Percentiles rank a stretch among this genome's conserved stretches.
phyloP scores from a whole-genome alignment of 257 asterid genomes.

The Striga asiatica region DNA sequence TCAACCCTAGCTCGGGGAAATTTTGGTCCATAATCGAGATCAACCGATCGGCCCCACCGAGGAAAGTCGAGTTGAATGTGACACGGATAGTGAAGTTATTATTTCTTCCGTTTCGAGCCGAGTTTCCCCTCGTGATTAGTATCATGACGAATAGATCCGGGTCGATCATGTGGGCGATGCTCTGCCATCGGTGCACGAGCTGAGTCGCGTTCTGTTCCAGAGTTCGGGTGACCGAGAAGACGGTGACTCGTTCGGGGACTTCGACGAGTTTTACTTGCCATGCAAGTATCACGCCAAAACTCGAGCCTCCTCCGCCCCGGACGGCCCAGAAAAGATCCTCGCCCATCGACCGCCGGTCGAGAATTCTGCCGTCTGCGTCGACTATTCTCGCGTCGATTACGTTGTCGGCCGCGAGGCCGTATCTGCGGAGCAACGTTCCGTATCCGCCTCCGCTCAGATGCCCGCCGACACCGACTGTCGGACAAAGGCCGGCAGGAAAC shows the following conservation, averaged over 20 bases:
- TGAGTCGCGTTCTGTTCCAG: conserved; percentile 19
- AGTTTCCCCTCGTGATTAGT: background rate
- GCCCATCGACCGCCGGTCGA: conserved; percentile 22
- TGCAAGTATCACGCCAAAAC: conserved; percentile 26
- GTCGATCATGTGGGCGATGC: conserved; percentile 8
- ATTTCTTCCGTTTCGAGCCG: conserved; percentile 6
- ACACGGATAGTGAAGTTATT: conserved; percentile 3
- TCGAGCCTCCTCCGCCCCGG: conserved; percentile 27
- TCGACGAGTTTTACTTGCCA: conserved; percentile 24
- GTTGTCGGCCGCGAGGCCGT: conserved; percentile 27
- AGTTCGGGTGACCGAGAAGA: conserved; percentile 14
- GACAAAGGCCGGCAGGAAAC: conserved; percentile 29
- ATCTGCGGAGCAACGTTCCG: conserved; percentile 22
- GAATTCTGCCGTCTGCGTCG: conserved; percentile 21
- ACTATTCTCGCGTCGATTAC: conserved; percentile 27
- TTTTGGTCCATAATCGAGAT: conserved; percentile 1
- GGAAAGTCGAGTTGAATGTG: conserved; percentile 7
- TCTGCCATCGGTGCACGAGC: conserved; percentile 20
- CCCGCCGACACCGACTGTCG: conserved; percentile 28
- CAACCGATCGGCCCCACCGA: conserved; percentile 22
- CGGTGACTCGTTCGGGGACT: conserved; percentile 31
- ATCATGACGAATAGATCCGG: conserved; percentile 18
- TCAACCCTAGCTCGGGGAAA: conserved; percentile 30
- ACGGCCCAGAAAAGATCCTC: conserved; percentile 35
- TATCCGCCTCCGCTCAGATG: conserved; percentile 36